Evolutionary conservation across 2,329 filamentous ascomycete genomes (phyloP), one percentile per base, ranked within the genome.

Genomic region (Cryphonectria radicalis): DNA sequence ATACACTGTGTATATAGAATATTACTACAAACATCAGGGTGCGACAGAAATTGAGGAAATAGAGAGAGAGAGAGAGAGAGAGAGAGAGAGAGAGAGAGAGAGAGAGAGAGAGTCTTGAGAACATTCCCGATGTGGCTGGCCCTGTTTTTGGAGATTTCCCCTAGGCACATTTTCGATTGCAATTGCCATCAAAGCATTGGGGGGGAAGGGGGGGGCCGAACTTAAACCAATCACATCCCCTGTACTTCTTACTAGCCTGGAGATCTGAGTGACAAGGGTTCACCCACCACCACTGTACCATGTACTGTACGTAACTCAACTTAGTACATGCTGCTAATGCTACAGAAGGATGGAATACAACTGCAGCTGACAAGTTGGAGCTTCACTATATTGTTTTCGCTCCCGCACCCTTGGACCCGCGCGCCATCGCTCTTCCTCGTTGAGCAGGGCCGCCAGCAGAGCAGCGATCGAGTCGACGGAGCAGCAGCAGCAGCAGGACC

Each of bases 361-460:
- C 55, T 68, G 66, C 63, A 67, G 69, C 67, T 73, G 71, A 73
- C 71, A 73, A 73, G 67, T 62, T 50, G 43, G 43, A 60, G 59
- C 71, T 67, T 68, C 71, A 71, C 59, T 62, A 55, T 69, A 50
- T n/a, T 50, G 22, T 50, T 50, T 50, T 67, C 37, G 53, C 32
- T 59, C n/a, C 67, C 66, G 19, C 66, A 25, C 53, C 55, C 37
- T 71, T 65, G 64, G 55, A 32, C 46, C 37, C 7, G 1, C 22
- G 66, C 28, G 69, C 66, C 19, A 67, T 71, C 69, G 46, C 63
- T 35, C 55, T 43, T 28, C 46, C 55, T 50, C 64, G 63, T 35
- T 64, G 63, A 71, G 66, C 69, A 62, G 59, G 66, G 65, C 66
- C 40, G 40, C 66, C 55, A 71, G 50, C 43, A 68, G 67, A 62